Evolutionary conservation across 768 basidiomycete genomes (phyloP), one percentile per base, ranked within the genome.

Genomic region (Obba rivulosa): DNA sequence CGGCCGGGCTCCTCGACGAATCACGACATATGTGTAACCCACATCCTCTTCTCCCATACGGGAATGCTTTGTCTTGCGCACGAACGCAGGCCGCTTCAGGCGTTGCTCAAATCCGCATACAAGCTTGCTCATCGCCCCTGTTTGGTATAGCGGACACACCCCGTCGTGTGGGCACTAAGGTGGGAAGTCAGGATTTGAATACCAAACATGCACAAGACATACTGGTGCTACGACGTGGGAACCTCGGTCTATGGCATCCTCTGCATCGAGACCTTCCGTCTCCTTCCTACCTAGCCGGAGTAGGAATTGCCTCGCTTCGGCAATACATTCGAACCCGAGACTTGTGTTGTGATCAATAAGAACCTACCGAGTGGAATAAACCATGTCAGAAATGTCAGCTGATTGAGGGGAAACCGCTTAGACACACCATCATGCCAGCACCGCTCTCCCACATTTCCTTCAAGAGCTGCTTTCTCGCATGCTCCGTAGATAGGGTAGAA

Each of bases 371-470:
- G 41, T 31, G 21, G 9, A 21, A 40, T 4, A 53, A 34, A 18
- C 38, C 4, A 35, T 59, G 52, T 7, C 43, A 40, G 28, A 42
- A 14, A 35, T 28, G 37, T 40, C 40, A 37, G 37, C 21, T 46
- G 20, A 57, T 39, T 16, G 47, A 37, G 4, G 28, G 18, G 20
- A 11, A 7, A 4, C 2, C 16, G 10, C 18, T n/a, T 37, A 1
- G 5, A 21, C 22, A 24, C 5, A 34, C 89, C 41, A 96, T 81
- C 20, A 81, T 78, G 59, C 87, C 80, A 18, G 92, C 92, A 38
- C 90, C 92, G 57, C 90, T 91, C 40, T 87, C 77, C 93, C 93
- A 97, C 75, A 97, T 87, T 57, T 89, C 81, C 59, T 84, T 81
- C 22, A 94, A 74, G 39, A 92, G 60, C 2, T 73, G 68, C 66